phyloP scores from a whole-genome alignment of 306 rosid species.

The Clitoria ternatea region DNA sequence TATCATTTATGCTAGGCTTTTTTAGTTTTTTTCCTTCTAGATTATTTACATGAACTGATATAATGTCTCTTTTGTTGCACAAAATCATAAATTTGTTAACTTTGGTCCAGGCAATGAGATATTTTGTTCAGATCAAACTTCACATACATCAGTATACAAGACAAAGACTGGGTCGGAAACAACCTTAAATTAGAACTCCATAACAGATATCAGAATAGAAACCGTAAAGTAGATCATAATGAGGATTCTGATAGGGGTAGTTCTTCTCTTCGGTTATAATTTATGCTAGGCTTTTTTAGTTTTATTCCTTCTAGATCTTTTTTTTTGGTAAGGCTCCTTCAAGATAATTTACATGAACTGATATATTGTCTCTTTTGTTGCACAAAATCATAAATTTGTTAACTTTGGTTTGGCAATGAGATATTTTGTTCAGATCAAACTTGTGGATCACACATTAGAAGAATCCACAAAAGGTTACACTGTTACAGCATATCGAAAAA shows the following conservation, averaged over 20 bases:
- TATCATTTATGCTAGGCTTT: not conserved
- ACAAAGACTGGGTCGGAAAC: too few relatives aligned
- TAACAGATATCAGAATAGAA: not conserved
- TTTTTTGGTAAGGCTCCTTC: too few relatives aligned
- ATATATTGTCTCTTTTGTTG: not conserved
- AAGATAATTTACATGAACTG: not conserved
- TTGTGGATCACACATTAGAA: not conserved
- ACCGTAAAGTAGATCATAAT: not conserved
- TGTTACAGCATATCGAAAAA: not conserved
- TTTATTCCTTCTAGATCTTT: conserved; percentile 1
- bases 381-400: not conserved
- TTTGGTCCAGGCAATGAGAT: conserved; percentile 9
- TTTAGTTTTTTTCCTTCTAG: conserved; percentile 1
- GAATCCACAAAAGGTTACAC: not conserved
- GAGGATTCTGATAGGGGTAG: not conserved
- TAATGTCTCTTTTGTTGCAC: not conserved
- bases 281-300: not conserved
- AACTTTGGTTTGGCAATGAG: not conserved
- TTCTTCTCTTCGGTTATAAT: not conserved
- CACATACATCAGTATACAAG: not conserved
- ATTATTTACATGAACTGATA: not conserved
- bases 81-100: not conserved
- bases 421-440: conserved; percentile 2
- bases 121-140: too few relatives aligned
- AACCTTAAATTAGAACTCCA: not conserved